Evolutionary conservation across 1,139 yeast species (phyloP), one percentile per base, ranked within the genome.

Genomic region (Geotrichum klebahnii): DNA sequence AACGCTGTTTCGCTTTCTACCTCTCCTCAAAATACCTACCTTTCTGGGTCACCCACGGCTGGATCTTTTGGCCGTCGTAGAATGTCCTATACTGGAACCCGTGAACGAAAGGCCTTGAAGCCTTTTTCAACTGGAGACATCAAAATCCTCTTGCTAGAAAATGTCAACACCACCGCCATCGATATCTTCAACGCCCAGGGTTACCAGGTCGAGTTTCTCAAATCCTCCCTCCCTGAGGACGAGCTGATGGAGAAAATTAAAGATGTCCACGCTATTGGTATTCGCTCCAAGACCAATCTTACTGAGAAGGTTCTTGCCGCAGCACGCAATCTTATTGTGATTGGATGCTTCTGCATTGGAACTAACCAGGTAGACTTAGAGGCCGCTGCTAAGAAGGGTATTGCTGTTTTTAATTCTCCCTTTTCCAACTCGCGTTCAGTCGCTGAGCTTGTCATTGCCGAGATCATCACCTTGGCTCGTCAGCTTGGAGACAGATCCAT

Each of bases 321-420:
- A 61, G 98, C 98, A 50, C 84, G 82, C 67, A 87, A 92, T 73
- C 77, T 92, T 70, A 88, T 87, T 31, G 90, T 81, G 39, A 76
- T 94, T 70, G 99, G 99, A 53, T 92, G 99, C 75, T 92, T 92
- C 84, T 92, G 99, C 77, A 92, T 92, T 63, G 99, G 99, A 65
- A 92, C 98, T 53, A 92, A 92, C 74, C 99, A 92, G 74, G 99
- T 92, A 52, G 94, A 92, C 68, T 78, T 92, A 60, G 87, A 85
- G 59, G 85, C 69, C 62, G 99, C 99, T 53, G 97, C 97, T 57
- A 81, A 84, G 65, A 78, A 79, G 47, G 99, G 99, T 73, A 79
- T 90, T 69, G 89, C 97, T 46, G 98, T 92, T 28, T 92, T 92
- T 82, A 92, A 92, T 77, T 92, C 98, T 32, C 99, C 99, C 53